Conservation (phyloP, 768 basidiomycete genomes). For the Hysterangium stoloniferum region DNA sequence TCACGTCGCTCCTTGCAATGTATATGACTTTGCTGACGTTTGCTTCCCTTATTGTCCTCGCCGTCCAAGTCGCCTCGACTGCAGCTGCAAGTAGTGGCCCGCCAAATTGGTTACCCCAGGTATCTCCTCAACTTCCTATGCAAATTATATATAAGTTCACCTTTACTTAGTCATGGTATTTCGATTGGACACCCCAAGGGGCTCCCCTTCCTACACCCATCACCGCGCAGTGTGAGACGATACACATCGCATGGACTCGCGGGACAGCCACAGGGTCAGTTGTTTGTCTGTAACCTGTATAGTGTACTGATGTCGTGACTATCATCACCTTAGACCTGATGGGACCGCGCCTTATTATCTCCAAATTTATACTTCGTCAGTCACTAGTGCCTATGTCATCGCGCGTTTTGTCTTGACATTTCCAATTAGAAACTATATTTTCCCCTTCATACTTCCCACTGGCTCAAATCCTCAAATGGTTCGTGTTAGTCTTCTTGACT, state of each 20-base stretch:
- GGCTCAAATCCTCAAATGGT: slow-evolving; percentile 43
- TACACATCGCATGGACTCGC: slow-evolving; percentile 25
- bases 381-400: slow-evolving; percentile 7
- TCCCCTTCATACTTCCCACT: slow-evolving; percentile 44
- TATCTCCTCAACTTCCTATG: neutral
- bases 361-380: slow-evolving; percentile 56
- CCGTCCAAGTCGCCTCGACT: too few relatives aligned
- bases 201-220: slow-evolving; percentile 23
- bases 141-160: neutral
- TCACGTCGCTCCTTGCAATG: too few relatives aligned
- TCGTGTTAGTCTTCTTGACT: slow-evolving; percentile 18
- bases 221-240: slow-evolving; percentile 27
- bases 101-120: neutral
- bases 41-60: too few relatives aligned
- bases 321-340: slow-evolving; percentile 35
- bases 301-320: neutral
- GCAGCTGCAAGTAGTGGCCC: neutral
- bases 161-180: slow-evolving; percentile 21
- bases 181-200: slow-evolving; percentile 23
- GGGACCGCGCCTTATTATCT: slow-evolving; percentile 50
- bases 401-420: neutral
- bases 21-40: too few relatives aligned
- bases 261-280: slow-evolving; percentile 22
- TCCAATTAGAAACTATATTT: slow-evolving; percentile 36
- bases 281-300: neutral